Conservation (phyloP, 176 grass and related monocot species). For the Musa acuminata region DNA sequence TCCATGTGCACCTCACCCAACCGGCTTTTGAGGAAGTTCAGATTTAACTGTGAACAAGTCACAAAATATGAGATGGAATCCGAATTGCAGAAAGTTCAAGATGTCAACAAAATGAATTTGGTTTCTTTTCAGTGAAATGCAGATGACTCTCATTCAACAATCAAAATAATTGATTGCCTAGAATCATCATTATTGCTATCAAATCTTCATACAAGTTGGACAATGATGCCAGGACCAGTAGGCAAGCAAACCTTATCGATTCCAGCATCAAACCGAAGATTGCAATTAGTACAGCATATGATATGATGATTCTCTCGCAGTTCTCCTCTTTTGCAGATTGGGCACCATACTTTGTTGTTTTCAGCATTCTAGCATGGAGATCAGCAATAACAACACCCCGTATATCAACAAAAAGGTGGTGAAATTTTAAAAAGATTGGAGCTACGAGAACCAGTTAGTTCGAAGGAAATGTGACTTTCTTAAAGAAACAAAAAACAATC, state of each 20-base stretch:
- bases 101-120: not conserved
- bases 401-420: not conserved
- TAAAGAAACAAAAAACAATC: not conserved
- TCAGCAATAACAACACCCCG: not conserved
- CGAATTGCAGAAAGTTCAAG: constrained; percentile 20
- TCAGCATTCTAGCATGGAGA: constrained; percentile 22
- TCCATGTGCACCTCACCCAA: constrained; percentile 59
- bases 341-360: constrained; percentile 67
- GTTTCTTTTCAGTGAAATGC: not conserved
- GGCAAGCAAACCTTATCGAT: constrained; percentile 56
- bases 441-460: not conserved
- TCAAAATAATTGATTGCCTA: not conserved
- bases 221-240: not conserved
- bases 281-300: constrained; percentile 63
- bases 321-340: constrained; percentile 73
- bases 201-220: not conserved
- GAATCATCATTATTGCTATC: not conserved
- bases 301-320: constrained; percentile 55
- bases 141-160: not conserved
- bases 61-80: not conserved
- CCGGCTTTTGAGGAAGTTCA: constrained; percentile 50
- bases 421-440: not conserved
- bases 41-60: constrained; percentile 39
- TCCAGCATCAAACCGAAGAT: constrained; percentile 57
- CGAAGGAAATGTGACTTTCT: too few species aligned